phyloP scores from a whole-genome alignment of 164 flowering plant genomes.

The Santalum album region DNA sequence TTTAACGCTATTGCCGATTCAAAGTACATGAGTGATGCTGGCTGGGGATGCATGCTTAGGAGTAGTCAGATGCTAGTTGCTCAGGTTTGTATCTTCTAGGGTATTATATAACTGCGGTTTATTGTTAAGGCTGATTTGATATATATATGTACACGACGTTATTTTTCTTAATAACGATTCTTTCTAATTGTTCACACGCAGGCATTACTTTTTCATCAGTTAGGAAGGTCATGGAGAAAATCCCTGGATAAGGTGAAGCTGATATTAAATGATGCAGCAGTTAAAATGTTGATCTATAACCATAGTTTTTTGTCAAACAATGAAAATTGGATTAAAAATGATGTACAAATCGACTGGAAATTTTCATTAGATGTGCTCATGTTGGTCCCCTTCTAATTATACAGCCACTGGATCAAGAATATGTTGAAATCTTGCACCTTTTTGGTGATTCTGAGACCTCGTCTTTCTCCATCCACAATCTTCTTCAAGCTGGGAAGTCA shows the following conservation, averaged over 20 bases:
- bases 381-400: conserved; percentile 16
- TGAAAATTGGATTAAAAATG: conserved; percentile 1
- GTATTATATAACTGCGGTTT: too few species aligned
- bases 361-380: conserved; percentile 16
- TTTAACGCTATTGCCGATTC: conserved; percentile 72
- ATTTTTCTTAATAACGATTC: too few species aligned
- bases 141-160: too few species aligned
- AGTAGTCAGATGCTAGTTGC: conserved; percentile 99
- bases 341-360: conserved; percentile 2
- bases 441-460: conserved; percentile 83
- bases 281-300: background rate
- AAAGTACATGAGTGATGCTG: conserved; percentile 66
- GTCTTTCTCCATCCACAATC: conserved; percentile 82
- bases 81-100: conserved; percentile 35
- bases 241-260: conserved; percentile 43
- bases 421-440: conserved; percentile 58
- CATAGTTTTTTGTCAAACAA: background rate
- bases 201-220: conserved; percentile 72
- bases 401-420: conserved; percentile 61
- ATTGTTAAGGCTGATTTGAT: too few species aligned
- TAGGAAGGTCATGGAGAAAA: conserved; percentile 92
- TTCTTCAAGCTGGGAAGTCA: conserved; percentile 67
- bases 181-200: conserved; percentile 11
- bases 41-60: conserved; percentile 98
- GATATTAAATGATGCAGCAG: background rate